Conservation (phyloP, 2,329 filamentous ascomycete species). For the Huntiella savannae region DNA sequence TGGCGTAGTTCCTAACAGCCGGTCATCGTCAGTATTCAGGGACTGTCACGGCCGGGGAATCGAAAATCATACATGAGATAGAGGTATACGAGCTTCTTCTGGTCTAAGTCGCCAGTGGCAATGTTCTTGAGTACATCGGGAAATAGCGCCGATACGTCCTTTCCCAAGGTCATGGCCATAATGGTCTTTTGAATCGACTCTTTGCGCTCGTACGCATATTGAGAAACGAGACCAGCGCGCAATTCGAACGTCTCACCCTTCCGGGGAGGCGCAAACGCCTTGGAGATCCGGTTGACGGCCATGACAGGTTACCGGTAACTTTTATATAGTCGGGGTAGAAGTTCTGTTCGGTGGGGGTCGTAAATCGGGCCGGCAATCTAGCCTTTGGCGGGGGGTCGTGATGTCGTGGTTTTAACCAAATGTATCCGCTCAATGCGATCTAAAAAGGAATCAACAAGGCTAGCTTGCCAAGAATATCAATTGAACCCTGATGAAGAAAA, state of each 20-base stretch:
- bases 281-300: constrained; percentile 92
- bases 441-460: no score
- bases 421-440: no score
- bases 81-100: constrained; percentile 98
- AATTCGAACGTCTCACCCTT: constrained; percentile 98
- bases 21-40: background rate
- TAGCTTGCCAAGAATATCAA: no score
- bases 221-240: constrained; percentile 83
- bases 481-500: no score
- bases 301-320: constrained; percentile 25
- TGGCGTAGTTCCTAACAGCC: constrained; percentile 80
- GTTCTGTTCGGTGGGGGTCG: background rate
- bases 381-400: no score
- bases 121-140: constrained; percentile 98
- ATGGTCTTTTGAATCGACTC: constrained; percentile 99
- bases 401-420: no score
- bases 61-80: constrained; percentile 63
- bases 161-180: constrained; percentile 98
- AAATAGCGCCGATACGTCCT: constrained; percentile 93
- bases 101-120: constrained; percentile 79
- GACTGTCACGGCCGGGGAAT: background rate
- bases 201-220: constrained; percentile 98
- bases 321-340: background rate
- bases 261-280: constrained; percentile 76
- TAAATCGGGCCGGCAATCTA: background rate